Base-by-base conservation (phyloP, 208 protist genomes). In the Wallacemonas sp. region DNA sequence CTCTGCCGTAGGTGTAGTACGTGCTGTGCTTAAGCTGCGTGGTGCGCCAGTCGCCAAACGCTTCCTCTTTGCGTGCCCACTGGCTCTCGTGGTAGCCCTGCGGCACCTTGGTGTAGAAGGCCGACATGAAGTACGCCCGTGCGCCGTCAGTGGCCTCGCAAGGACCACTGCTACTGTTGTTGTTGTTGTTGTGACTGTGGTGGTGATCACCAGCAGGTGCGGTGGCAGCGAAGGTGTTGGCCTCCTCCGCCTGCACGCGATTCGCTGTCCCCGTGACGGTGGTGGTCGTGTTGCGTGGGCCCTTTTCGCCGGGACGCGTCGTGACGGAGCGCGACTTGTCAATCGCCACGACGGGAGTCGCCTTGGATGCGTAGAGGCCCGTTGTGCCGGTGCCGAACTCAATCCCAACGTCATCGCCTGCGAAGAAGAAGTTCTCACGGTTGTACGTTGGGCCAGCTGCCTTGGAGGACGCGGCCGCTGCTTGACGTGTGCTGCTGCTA, bases 371-470 rank as follows among this genome's bases (percentile, higher is more conserved):
- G 65, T 78, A 80, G 2, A 89, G 69, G 8, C 83, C 83, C 26
- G 82, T 78, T 8, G 83, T 89, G 43, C 83, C 83, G 1, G 80
- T 32, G 19, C 83, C 83, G 39, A 86, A 77, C 30, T 58, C 52
- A 43, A 11, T 63, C n/a, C 52, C 23, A 4, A 48, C 1, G 32
- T 60, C 57, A 23, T 81, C 74, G 19, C 39, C 33, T 24, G 72
- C 30, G 41, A 72, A 81, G 60, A 77, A 81, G 52, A 70, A 76
- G 41, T 80, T 75, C 1, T 68, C 34, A 57, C 61, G 80, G 47
- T 46, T 76, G 44, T 47, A 30, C n/a, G 43, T 64, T 26, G 54
- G 16, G 16, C 12, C n/a, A 1, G 55, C 65, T n/a, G 16, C 5
- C 41, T 4, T 21, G 5, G 11, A 6, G 16, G 17, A 9, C 11